A percentile compares a stretch with the other conserved stretches of the same genome.
Conservation (phyloP, 2,329 filamentous ascomycete species). For the Zasmidium angulare region DNA sequence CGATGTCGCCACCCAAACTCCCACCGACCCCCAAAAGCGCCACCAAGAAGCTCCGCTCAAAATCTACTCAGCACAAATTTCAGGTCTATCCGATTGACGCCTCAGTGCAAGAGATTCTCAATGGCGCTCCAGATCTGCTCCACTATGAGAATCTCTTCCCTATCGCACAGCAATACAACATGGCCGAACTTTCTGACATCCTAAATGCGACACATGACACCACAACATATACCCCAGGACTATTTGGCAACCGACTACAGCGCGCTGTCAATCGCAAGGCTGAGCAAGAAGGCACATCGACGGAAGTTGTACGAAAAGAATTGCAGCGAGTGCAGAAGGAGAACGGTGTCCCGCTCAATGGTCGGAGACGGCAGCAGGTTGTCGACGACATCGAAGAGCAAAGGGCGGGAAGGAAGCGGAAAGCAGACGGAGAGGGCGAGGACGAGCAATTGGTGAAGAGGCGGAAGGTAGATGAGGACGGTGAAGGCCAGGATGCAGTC, state of each 20-base stretch:
- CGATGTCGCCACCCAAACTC: background rate
- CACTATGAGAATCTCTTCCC: slow-evolving; percentile 1
- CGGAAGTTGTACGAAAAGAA: background rate
- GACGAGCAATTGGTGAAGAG: background rate
- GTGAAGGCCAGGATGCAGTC: background rate
- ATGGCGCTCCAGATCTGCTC: slow-evolving; percentile 5
- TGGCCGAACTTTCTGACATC: slow-evolving; percentile 1
- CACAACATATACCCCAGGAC: background rate
- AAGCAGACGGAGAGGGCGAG: background rate
- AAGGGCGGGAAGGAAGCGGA: background rate
- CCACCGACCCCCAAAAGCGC: background rate
- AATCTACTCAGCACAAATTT: background rate
- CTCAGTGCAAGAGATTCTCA: background rate
- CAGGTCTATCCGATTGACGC: background rate
- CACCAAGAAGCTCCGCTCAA: background rate
- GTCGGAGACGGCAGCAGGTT: background rate
- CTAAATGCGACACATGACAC: background rate
- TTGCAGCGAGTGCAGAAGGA: background rate
- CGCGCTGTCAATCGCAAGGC: background rate
- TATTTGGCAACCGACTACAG: slow-evolving; percentile 6
- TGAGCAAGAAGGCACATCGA: background rate
- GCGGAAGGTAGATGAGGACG: background rate
- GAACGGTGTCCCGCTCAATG: slow-evolving; percentile 2
- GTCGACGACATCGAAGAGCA: background rate
- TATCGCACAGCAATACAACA: background rate